phyloP scores from a whole-genome alignment of 148 eudicot genomes.

The Diospyros kaki region DNA sequence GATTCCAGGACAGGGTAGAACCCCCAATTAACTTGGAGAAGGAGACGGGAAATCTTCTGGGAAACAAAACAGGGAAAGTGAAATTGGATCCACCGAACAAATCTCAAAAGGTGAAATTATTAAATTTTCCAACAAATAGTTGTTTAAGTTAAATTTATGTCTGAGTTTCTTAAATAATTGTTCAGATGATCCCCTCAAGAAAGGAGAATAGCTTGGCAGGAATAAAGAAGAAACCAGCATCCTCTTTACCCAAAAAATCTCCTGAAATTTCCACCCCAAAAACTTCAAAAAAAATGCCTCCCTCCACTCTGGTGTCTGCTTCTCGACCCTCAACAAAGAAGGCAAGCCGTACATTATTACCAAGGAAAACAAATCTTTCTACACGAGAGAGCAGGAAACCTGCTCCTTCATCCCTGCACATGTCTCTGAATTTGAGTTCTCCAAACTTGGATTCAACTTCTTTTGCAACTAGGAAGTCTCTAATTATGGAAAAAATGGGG shows the following conservation, averaged over 20 bases:
- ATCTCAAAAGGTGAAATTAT: constrained; percentile 48
- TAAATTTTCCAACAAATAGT: neutral
- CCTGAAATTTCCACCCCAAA: constrained; percentile 41
- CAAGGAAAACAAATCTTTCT: constrained; percentile 34
- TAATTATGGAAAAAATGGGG: constrained; percentile 93
- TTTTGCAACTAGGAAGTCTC: constrained; percentile 49
- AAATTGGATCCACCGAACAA: constrained; percentile 26
- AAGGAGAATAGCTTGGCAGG: constrained; percentile 27
- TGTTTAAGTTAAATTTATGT: neutral
- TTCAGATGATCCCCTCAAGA: constrained; percentile 39
- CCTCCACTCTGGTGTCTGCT: constrained; percentile 31
- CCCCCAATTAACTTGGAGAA: constrained; percentile 27
- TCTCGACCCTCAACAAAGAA: constrained; percentile 41
- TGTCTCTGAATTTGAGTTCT: constrained; percentile 54
- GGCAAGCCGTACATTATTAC: constrained; percentile 30
- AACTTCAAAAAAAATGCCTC: constrained; percentile 33
- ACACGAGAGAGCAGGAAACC: constrained; percentile 39
- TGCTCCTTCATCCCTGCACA: constrained; percentile 63
- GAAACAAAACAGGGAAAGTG: constrained; percentile 22
- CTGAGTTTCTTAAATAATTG: constrained; percentile 8
- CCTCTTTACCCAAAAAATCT: constrained; percentile 43
- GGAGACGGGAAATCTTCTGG: constrained; percentile 12
- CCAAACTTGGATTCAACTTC: constrained; percentile 36
- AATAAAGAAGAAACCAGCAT: constrained; percentile 42
- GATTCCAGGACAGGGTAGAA: constrained; percentile 25